phyloP scores from a whole-genome alignment of 2,329 filamentous ascomycete genomes.

The Aspergillus melleus region DNA sequence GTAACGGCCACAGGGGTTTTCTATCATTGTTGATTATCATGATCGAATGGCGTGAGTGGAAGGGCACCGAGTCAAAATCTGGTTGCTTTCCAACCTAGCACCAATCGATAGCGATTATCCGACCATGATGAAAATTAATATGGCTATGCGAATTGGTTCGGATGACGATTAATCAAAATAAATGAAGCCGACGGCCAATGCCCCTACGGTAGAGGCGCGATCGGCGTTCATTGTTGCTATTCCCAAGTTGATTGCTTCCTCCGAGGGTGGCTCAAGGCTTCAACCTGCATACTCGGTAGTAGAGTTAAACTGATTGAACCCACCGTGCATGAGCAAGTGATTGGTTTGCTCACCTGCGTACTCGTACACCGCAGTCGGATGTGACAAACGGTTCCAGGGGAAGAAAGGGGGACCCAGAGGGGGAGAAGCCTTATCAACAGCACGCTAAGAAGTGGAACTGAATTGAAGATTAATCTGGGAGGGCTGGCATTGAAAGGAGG shows the following conservation, averaged over 20 bases:
- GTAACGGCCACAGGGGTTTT: not conserved
- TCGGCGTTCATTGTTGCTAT: not conserved
- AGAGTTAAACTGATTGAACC: not conserved
- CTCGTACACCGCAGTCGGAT: not conserved
- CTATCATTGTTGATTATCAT: too few relatives aligned
- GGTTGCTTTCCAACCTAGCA: too few relatives aligned
- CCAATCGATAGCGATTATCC: too few relatives aligned
- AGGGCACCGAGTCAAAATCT: too few relatives aligned
- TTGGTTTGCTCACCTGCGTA: constrained; percentile 7
- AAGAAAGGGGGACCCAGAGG: constrained; percentile 4
- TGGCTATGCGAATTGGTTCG: too few relatives aligned
- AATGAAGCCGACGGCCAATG: too few relatives aligned
- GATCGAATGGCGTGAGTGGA: too few relatives aligned
- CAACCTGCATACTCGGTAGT: not conserved
- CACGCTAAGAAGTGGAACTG: constrained; percentile 12
- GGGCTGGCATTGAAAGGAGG: not conserved
- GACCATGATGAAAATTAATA: too few relatives aligned
- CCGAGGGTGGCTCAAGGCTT: not conserved
- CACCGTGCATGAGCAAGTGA: not conserved
- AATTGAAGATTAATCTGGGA: not conserved
- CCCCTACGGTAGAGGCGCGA: not conserved
- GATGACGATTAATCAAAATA: not conserved
- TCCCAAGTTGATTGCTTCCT: not conserved
- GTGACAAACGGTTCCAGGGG: constrained; percentile 2
- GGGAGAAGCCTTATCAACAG: constrained; percentile 4